Evolutionary conservation across 495 filamentous ascomycete species (phyloP), one percentile per base, ranked within the genome.

Genomic region (Penicillium robsamsonii): DNA sequence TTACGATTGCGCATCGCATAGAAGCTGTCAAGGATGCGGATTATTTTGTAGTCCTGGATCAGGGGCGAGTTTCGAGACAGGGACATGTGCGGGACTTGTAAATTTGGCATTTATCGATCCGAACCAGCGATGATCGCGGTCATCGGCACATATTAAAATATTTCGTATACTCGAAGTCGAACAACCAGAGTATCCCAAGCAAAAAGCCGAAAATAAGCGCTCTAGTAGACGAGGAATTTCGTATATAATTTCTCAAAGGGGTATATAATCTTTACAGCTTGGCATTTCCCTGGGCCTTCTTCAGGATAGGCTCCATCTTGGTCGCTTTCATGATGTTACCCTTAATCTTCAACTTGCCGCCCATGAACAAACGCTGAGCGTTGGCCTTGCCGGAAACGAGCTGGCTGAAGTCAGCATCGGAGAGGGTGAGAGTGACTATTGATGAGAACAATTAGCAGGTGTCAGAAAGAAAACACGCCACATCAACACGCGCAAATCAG

Each of bases 261-360:
- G 73, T 73, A 74, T 74, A 64, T 73, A 71, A 42, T 65, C 50
- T 75, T 77, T 81, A 93, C 75, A 96, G 79, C 79, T 96, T 96
- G 62, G 91, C 84, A 79, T 89, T 91, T 58, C 80, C 83, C 71
- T 87, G 86, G 56, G 91, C 89, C 79, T 92, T 95, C 82, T 92
- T 91, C 58, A 97, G 77, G 68, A 97, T 85, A 50, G 92, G 91
- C 73, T 96, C 91, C 75, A 94, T 86, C 85, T 95, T 96, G 43
- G 94, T 97, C 24, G 94, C 94, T 84, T 95, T 96, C 95, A 97
- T 97, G 46, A 98, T 86, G 73, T 97, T 91, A 46, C 94, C 94
- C 84, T 92, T 95, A 67, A 97, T 84, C 87, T 97, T 98, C 67
- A 98, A 80, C 81, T 96, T 96, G 67, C 94, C 94, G 8, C 81